phyloP scores from a whole-genome alignment of 1,139 yeast species.

The Taiozyma sp. region DNA sequence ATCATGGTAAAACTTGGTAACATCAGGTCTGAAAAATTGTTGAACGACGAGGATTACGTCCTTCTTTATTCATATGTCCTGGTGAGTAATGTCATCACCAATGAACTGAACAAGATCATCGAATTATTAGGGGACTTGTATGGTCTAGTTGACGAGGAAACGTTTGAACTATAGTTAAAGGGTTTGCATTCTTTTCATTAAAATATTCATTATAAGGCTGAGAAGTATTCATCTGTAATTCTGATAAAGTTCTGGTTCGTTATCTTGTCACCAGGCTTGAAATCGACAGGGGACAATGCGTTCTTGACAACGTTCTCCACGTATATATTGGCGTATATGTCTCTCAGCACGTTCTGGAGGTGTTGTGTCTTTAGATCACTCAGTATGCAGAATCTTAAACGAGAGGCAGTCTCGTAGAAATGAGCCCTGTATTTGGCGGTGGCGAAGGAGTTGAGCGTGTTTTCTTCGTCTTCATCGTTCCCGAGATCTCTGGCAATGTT shows the following conservation, averaged over 20 bases:
- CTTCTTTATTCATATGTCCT: slow-evolving; percentile 68
- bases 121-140: slow-evolving; percentile 48
- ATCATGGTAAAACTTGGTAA: slow-evolving; percentile 58
- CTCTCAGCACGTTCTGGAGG: slow-evolving; percentile 53
- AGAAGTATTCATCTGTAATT: slow-evolving; percentile 36
- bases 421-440: slow-evolving; percentile 78
- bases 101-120: slow-evolving; percentile 57
- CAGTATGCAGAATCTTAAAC: slow-evolving; percentile 66
- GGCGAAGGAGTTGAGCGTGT: slow-evolving; percentile 57
- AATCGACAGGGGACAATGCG: slow-evolving; percentile 49
- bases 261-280: slow-evolving; percentile 36
- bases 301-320: slow-evolving; percentile 68
- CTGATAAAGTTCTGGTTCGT: slow-evolving; percentile 39
- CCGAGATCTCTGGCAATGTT: slow-evolving; percentile 66
- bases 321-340: slow-evolving; percentile 63
- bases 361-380: slow-evolving; percentile 65
- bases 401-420: slow-evolving; percentile 72
- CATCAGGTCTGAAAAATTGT: slow-evolving; percentile 33
- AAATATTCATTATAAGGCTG: slow-evolving; percentile 4
- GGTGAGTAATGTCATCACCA: slow-evolving; percentile 62
- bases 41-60: slow-evolving; percentile 57
- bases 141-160: slow-evolving; percentile 49
- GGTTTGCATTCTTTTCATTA: slow-evolving; percentile 2
- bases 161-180: slow-evolving; percentile 8
- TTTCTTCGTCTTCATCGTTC: slow-evolving; percentile 31